A percentile compares a stretch with the other conserved stretches of the same genome.
Evolutionary conservation across 2,329 filamentous ascomycete species (phyloP).

Genomic region (Neocatenulostroma microsporum): DNA sequence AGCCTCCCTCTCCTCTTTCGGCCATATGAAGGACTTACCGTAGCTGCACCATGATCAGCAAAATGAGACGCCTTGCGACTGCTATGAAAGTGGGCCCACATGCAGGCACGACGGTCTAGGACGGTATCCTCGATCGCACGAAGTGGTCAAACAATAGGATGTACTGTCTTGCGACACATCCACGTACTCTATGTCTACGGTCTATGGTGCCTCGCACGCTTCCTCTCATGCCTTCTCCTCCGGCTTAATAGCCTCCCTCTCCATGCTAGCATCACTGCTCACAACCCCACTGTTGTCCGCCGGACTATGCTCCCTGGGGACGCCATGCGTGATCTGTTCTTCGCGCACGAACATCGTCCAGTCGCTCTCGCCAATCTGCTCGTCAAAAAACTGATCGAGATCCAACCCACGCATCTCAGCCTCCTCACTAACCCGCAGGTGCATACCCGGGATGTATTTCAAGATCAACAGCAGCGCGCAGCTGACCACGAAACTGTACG

Average conservation of each 20-base stretch:
- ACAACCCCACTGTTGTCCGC: too few relatives aligned
- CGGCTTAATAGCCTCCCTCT: slow-evolving; percentile 2
- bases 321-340: slow-evolving; percentile 7
- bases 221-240: slow-evolving; percentile 2
- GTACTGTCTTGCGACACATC: too few relatives aligned
- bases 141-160: too few relatives aligned
- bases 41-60: too few relatives aligned
- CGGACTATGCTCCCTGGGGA: background rate
- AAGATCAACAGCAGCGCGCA: slow-evolving; percentile 46
- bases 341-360: slow-evolving; percentile 7
- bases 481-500: slow-evolving; percentile 47
- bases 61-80: too few relatives aligned
- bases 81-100: too few relatives aligned
- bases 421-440: slow-evolving; percentile 48
- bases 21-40: too few relatives aligned
- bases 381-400: slow-evolving; percentile 49
- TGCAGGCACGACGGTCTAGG: too few relatives aligned
- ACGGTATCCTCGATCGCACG: too few relatives aligned
- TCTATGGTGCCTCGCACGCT: too few relatives aligned
- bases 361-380: slow-evolving; percentile 42
- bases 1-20: too few relatives aligned
- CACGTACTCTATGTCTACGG: too few relatives aligned
- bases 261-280: slow-evolving; percentile 8
- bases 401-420: slow-evolving; percentile 50
- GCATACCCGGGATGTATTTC: slow-evolving; percentile 49